Conservation (phyloP, 331 rosid genomes). For the Dryas integrifolia region DNA sequence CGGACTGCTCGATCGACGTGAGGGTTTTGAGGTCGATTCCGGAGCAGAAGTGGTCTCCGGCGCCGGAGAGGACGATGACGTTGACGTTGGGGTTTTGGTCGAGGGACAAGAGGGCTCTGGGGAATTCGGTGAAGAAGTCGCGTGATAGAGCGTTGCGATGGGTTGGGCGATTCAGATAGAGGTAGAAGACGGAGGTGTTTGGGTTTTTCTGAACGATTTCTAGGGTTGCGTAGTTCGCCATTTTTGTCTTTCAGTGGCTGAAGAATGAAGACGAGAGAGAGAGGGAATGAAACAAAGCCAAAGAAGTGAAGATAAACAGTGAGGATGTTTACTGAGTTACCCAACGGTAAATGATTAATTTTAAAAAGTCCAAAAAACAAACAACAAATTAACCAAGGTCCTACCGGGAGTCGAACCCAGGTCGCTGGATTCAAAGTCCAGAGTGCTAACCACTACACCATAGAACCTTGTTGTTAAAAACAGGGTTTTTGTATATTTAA, state of each 20-base stretch:
- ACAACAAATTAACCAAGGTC: slow-evolving; percentile 32
- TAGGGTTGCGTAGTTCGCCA: slow-evolving; percentile 54
- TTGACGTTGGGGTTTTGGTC: slow-evolving; percentile 55
- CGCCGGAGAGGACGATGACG: slow-evolving; percentile 63
- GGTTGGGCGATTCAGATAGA: slow-evolving; percentile 59
- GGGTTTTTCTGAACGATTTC: slow-evolving; percentile 41
- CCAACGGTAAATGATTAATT: neutral
- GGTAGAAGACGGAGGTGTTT: slow-evolving; percentile 51
- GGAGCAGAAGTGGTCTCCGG: slow-evolving; percentile 77
- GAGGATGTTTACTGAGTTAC: neutral
- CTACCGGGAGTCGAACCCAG: slow-evolving; percentile 80
- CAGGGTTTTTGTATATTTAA: neutral
- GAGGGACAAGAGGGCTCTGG: slow-evolving; percentile 58
- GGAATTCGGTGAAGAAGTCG: slow-evolving; percentile 67
- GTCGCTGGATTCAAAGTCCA: slow-evolving; percentile 79
- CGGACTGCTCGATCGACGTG: slow-evolving; percentile 7
- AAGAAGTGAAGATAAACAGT: neutral
- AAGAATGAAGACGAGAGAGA: neutral
- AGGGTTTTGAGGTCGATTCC: slow-evolving; percentile 68
- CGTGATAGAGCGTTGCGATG: slow-evolving; percentile 59
- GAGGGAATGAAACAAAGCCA: neutral
- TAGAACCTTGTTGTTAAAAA: slow-evolving; percentile 37
- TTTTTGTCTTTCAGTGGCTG: neutral
- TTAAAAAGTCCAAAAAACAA: neutral
- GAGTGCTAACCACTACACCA: slow-evolving; percentile 82